Evolutionary conservation across 2,329 filamentous ascomycete genomes (phyloP), one percentile per base, ranked within the genome.

Genomic region (Colletotrichum sp.): DNA sequence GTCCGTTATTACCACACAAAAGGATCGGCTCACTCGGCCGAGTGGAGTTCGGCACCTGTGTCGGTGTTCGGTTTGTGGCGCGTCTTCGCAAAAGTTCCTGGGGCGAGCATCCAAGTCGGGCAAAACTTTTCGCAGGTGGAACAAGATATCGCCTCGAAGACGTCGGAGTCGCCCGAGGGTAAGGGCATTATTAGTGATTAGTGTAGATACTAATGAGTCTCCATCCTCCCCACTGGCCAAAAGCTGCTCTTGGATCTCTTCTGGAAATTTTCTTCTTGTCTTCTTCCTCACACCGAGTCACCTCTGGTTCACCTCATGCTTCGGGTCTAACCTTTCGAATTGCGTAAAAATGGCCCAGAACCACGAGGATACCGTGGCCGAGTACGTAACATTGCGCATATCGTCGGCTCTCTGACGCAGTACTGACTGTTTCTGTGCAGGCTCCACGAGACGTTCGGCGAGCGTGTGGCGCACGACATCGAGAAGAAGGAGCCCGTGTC

Each of bases 341-440:
- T 69, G 70, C 64, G 67, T 67, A 72, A 80, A 76, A 71, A 83
- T 84, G 83, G 81, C 83, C 68, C 80, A 81, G 69, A 82, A 82
- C 68, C 82, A 83, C 80, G 81, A 84, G 78, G 81, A 83, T 74
- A 78, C 76, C 69, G 81, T 81, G 60, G 81, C 80, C 69, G 81
- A 84, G 83, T 84, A 83, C 72, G 82, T 80, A 72, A 64, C 44
- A 44, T 28, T 9, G 15, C 65, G 62, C 59, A 69, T 57, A 66
- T 34, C 57, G 21, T 68, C 75, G 65, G 52, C 34, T 21, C 32
- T 55, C 32, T 49, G 52, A 21, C 12, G 55, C 63, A 8, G 32
- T 21, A 34, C n/a, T 34, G 28, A 73, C 73, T 57, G 55, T n/a
- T 59, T 60, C 26, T 26, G 28, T 36, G 15, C 34, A 84, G 82